These are phyloP conservation scores for Calocybe gambosa DNA, from an alignment of 1,284 basidiomycete species.

Conservation along the genomic window DNA sequence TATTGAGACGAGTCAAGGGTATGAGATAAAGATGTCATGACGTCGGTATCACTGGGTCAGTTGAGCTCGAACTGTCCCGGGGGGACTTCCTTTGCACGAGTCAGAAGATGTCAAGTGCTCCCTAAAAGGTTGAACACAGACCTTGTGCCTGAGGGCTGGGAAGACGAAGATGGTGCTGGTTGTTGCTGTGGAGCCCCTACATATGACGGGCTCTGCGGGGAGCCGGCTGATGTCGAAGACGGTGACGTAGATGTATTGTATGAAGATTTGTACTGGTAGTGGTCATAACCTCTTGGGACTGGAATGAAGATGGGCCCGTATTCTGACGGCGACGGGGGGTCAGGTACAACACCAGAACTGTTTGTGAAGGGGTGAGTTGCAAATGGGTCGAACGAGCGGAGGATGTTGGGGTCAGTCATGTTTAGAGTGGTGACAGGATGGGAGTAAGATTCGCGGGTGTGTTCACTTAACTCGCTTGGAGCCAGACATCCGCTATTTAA, in stretches of 20 bases:
- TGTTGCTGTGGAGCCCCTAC: constrained; percentile 18
- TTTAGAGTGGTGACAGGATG: not conserved
- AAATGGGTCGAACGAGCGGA: constrained; percentile 52
- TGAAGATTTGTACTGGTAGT: constrained; percentile 13
- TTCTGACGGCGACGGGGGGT: constrained; percentile 41
- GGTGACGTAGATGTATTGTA: constrained; percentile 13
- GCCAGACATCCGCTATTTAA: constrained; percentile 6
- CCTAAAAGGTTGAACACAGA: constrained; percentile 52
- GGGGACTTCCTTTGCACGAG: constrained; percentile 40
- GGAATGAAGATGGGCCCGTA: constrained; percentile 35
- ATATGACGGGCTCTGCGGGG: constrained; percentile 10
- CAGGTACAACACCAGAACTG: constrained; percentile 40
- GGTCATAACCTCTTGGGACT: constrained; percentile 17
- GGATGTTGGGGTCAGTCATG: constrained; percentile 20
- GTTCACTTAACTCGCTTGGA: not conserved
- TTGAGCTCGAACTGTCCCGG: constrained; percentile 13
- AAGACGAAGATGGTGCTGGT: constrained; percentile 13
- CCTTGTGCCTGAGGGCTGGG: constrained; percentile 18
- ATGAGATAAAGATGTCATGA: not conserved
- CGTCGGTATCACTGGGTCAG: constrained; percentile 11
- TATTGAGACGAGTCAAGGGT: not conserved
- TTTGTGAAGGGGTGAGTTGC: constrained; percentile 59
- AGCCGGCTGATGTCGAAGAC: constrained; percentile 7
- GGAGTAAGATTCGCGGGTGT: not conserved
- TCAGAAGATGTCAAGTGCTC: constrained; percentile 45